Conservation (phyloP, 2,329 filamentous ascomycete species). For the Hypoxylon sp. region DNA sequence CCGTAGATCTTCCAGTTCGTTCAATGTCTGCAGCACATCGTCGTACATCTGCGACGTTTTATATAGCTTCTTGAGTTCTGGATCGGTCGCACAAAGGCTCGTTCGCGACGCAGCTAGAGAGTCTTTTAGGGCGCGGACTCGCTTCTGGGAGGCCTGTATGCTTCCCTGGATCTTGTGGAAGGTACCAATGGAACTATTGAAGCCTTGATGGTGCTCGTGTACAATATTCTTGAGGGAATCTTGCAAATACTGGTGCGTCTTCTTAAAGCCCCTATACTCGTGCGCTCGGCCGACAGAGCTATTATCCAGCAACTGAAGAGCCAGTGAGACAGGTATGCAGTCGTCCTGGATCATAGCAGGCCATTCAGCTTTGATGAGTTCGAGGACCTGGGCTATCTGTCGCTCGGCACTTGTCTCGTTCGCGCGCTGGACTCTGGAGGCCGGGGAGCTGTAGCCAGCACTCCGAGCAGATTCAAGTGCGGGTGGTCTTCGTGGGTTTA, state of each 20-base stretch:
- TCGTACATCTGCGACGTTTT: conserved; percentile 92
- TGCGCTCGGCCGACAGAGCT: conserved; percentile 94
- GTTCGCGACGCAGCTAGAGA: conserved; percentile 85
- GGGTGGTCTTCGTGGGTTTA: conserved; percentile 53
- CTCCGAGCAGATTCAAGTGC: conserved; percentile 52
- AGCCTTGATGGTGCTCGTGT: conserved; percentile 98
- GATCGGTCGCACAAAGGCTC: conserved; percentile 86
- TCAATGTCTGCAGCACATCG: conserved; percentile 85
- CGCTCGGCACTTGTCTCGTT: conserved; percentile 66
- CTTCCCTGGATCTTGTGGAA: conserved; percentile 98
- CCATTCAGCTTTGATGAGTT: conserved; percentile 91
- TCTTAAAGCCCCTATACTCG: conserved; percentile 86
- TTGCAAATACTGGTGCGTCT: conserved; percentile 90
- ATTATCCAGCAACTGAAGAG: conserved; percentile 92
- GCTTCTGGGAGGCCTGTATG: conserved; percentile 88
- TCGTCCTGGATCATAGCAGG: conserved; percentile 89
- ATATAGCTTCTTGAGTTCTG: conserved; percentile 91
- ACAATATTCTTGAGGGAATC: conserved; percentile 94
- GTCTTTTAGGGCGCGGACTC: conserved; percentile 85
- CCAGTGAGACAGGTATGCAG: conserved; percentile 92
- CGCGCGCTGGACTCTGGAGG: conserved; percentile 47
- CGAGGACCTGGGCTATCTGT: conserved; percentile 76
- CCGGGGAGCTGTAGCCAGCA: conserved; percentile 46
- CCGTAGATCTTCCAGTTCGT: conserved; percentile 88
- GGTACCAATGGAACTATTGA: conserved; percentile 98